These are phyloP conservation scores for Picochlorum sp. DNA, from an alignment of 139 green algal species.

Conservation along the genomic window DNA sequence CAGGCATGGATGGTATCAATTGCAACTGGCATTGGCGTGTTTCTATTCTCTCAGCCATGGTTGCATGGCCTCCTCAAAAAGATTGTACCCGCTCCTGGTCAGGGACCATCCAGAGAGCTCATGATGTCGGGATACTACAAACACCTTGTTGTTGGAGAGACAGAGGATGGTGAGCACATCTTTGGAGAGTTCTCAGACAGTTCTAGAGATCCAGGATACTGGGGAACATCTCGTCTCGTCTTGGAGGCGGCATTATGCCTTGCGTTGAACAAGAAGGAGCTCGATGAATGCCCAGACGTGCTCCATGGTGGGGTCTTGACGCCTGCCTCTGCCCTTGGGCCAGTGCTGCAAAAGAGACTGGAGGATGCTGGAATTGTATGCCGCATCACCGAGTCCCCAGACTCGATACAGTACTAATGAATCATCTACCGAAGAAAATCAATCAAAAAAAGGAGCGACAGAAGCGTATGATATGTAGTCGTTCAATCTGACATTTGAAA, in stretches of 20 bases:
- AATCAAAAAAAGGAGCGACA: no score
- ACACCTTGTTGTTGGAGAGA: conserved; percentile 15
- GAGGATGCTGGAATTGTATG: conserved; percentile 19
- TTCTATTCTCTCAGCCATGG: conserved; percentile 14
- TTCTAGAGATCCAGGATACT: conserved; percentile 20
- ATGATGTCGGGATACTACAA: conserved; percentile 20
- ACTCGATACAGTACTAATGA: no score
- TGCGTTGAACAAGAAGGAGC: conserved; percentile 34
- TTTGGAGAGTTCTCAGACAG: conserved; percentile 16
- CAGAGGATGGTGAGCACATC: neutral
- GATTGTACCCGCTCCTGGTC: conserved; percentile 22
- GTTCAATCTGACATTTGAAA: no score
- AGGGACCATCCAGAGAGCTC: conserved; percentile 15
- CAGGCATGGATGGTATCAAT: conserved; percentile 9
- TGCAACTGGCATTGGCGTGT: neutral
- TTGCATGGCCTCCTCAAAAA: conserved; percentile 26
- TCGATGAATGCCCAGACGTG: conserved; percentile 14
- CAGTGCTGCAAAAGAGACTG: conserved; percentile 49
- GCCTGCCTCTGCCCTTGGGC: conserved; percentile 46
- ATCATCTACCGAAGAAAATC: no score
- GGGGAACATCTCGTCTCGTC: conserved; percentile 26
- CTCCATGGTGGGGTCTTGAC: conserved; percentile 55
- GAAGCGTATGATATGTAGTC: no score
- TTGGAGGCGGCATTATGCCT: conserved; percentile 55
- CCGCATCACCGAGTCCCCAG: neutral